Evolutionary conservation across 441 rosid species (phyloP).

Genomic region (Manihot esculenta): DNA sequence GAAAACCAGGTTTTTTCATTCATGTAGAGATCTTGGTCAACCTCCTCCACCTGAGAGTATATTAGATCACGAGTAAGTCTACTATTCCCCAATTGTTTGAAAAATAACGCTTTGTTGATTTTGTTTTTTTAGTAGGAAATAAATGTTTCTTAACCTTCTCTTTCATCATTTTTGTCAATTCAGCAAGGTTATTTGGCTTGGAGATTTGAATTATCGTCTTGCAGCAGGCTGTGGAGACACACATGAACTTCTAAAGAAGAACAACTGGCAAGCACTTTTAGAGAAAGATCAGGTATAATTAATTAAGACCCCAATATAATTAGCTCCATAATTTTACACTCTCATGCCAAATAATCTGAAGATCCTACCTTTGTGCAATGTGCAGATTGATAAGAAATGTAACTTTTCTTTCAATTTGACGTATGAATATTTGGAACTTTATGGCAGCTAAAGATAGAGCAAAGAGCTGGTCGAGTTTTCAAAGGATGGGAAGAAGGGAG

Average conservation of each 20-base stretch:
- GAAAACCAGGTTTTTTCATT: conserved; percentile 68
- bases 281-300: conserved; percentile 73
- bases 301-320: background rate
- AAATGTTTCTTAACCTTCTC: background rate
- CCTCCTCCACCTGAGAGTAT: conserved; percentile 50
- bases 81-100: too few relatives aligned
- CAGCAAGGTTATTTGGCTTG: conserved; percentile 92
- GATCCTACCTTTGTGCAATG: background rate
- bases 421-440: background rate
- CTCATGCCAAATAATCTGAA: background rate
- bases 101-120: background rate
- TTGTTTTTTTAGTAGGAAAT: background rate
- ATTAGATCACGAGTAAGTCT: conserved; percentile 77
- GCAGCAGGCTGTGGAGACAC: conserved; percentile 44
- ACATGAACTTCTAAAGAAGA: conserved; percentile 47
- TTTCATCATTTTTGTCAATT: background rate
- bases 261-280: conserved; percentile 78
- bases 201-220: conserved; percentile 91
- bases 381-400: background rate
- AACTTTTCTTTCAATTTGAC: background rate
- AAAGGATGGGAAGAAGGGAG: conserved; percentile 92
- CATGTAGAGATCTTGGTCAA: conserved; percentile 31
- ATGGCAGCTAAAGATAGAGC: conserved; percentile 70
- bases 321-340: background rate
- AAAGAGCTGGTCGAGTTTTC: conserved; percentile 72